Conservation (phyloP, 1,284 basidiomycete genomes). For the Cryptococcus depauperatus region DNA sequence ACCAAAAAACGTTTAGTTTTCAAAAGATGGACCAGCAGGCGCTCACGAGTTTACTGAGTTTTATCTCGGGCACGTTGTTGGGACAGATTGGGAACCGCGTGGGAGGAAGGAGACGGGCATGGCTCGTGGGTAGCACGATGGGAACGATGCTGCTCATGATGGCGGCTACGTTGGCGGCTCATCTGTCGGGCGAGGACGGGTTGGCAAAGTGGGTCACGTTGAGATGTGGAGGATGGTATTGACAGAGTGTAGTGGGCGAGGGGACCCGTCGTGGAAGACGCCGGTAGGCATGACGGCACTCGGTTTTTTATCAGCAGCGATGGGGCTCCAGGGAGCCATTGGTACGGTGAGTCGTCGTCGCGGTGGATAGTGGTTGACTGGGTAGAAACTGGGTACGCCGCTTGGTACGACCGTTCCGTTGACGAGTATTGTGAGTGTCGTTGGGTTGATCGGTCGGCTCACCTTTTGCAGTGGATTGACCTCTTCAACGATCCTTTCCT, state of each 20-base stretch:
- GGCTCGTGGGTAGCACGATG: constrained; percentile 64
- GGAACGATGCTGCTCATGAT: constrained; percentile 66
- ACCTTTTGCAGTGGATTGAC: constrained; percentile 56
- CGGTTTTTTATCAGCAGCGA: constrained; percentile 65
- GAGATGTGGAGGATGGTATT: not conserved
- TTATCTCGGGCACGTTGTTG: constrained; percentile 48
- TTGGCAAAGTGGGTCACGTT: constrained; percentile 48
- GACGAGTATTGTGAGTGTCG: constrained; percentile 52
- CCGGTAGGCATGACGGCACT: constrained; percentile 57
- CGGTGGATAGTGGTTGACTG: not conserved
- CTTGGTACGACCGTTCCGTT: constrained; percentile 50
- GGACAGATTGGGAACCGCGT: constrained; percentile 50
- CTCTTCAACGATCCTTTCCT: constrained; percentile 67
- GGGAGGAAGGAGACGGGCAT: constrained; percentile 62
- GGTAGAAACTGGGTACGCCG: constrained; percentile 55
- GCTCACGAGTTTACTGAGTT: constrained; percentile 61
- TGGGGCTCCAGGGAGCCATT: constrained; percentile 64
- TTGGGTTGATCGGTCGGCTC: not conserved
- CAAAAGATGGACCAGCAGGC: constrained; percentile 70
- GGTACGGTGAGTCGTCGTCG: constrained; percentile 52
- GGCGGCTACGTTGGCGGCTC: constrained; percentile 58
- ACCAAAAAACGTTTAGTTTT: constrained; percentile 51
- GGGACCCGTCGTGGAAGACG: constrained; percentile 60
- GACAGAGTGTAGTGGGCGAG: constrained; percentile 39
- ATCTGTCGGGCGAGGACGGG: constrained; percentile 50